Evolutionary conservation across 495 filamentous ascomycete species (phyloP), one percentile per base, ranked within the genome.

Genomic region (Penicillium samsonianum): DNA sequence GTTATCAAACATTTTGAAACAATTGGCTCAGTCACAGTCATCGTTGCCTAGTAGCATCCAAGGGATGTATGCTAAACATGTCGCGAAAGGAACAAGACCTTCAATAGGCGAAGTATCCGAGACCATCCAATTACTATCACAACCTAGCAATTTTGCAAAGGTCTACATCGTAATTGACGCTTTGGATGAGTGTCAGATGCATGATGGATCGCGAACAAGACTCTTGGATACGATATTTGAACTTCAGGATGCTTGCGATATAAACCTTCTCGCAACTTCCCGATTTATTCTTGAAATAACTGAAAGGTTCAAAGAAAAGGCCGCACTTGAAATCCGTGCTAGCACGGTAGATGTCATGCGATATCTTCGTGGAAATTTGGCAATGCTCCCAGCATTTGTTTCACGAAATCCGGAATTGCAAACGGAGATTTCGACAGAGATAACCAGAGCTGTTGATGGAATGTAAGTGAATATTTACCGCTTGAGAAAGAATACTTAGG

Each of bases 1-100:
- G 7, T 26, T 69, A 0, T 4, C 33, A 12, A 67, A 56, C 45
- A 8, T 72, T 26, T 26, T 71, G 11, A 67, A 64, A 44, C 75
- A 78, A 22, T 5, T 44, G 4, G 19, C 19, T 22, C 41, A 44
- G 19, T 12, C n/a, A 12, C 41, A 44, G 22, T 3, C n/a, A 19
- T 12, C 19, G 2, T 23, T 44, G 20, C 4, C 5, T 9, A 22
- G 19, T 12, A 22, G 19, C 41, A 22, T 44, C 7, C 19, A 5
- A 22, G 1, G 9, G 19, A 19, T 44, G 9, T 44, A 44, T 22
- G 2, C 1, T 20, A 0, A 22, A 5, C 41, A 44, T 22, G 12
- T 6, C 20, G 10, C 41, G 1, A 22, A 9, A 44, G n/a, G 20
- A 19, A 44, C 41, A 20, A 25, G 20, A 11, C 41, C 41, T 22